Conservation (phyloP, 1,284 basidiomycete genomes). For the Malassezia arunalokei region DNA sequence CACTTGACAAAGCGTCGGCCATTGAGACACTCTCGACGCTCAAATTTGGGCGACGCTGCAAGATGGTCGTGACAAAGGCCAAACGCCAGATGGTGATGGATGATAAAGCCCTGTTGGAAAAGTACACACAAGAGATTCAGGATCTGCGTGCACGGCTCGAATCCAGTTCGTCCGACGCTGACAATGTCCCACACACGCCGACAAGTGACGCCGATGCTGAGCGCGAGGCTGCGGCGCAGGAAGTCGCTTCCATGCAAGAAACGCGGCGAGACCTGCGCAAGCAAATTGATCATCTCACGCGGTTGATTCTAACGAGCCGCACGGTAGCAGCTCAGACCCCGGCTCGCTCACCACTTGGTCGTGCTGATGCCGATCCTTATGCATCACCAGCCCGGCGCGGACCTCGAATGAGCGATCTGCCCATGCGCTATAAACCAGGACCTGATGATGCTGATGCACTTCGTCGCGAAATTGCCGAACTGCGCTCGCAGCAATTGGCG, state of each 20-base stretch:
- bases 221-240: slow-evolving; percentile 20
- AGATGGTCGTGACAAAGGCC: slow-evolving; percentile 53
- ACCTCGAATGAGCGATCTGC: slow-evolving; percentile 31
- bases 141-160: slow-evolving; percentile 26
- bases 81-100: slow-evolving; percentile 50
- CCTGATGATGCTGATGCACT: background rate
- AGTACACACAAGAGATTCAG: slow-evolving; percentile 38
- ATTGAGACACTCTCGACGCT: slow-evolving; percentile 52
- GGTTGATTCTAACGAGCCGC: slow-evolving; percentile 36
- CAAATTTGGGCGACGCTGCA: slow-evolving; percentile 53
- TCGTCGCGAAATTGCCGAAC: background rate
- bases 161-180: slow-evolving; percentile 12
- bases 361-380: slow-evolving; percentile 3
- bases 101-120: slow-evolving; percentile 39
- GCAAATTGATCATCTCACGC: slow-evolving; percentile 39
- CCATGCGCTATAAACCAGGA: background rate
- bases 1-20: slow-evolving; percentile 49
- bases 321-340: slow-evolving; percentile 20
- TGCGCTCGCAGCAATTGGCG: slow-evolving; percentile 22
- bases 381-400: slow-evolving; percentile 25
- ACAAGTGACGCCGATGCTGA: slow-evolving; percentile 8
- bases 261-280: slow-evolving; percentile 25
- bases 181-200: background rate
- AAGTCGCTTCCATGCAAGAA: slow-evolving; percentile 30
- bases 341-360: background rate